A percentile compares a stretch with the other conserved stretches of the same genome.
Evolutionary conservation across 2,329 filamentous ascomycete species (phyloP).

Genomic region (Paecilomyces niveus): DNA sequence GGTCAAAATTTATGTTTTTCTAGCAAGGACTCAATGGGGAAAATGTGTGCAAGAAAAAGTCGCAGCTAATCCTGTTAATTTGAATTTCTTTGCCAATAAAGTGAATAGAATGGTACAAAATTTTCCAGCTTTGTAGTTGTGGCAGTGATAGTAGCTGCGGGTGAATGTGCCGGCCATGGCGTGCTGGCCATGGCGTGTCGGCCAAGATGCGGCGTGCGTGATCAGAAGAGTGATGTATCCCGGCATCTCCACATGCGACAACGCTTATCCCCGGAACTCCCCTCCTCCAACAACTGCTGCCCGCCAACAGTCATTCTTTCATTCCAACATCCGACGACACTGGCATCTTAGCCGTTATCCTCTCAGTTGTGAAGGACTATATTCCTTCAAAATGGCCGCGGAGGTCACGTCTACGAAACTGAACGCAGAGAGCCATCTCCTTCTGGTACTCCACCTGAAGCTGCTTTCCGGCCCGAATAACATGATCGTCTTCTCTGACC

Average conservation of each 20-base stretch:
- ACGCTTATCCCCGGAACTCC: not conserved
- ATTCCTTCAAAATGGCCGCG: conserved; percentile 26
- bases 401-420: conserved; percentile 42
- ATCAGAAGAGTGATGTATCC: not conserved
- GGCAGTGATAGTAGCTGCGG: not conserved
- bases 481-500: conserved; percentile 5
- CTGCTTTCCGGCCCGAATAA: conserved; percentile 4
- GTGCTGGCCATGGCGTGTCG: not conserved
- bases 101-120: not conserved
- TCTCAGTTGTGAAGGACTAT: not conserved
- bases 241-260: too few relatives aligned
- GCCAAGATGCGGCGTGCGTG: not conserved
- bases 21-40: conserved; percentile 7
- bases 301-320: not conserved
- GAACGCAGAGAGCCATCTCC: conserved; percentile 43
- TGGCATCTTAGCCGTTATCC: not conserved
- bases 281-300: not conserved
- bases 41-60: not conserved
- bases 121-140: too few relatives aligned
- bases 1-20: conserved; percentile 16
- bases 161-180: not conserved
- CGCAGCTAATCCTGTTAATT: not conserved
- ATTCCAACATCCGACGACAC: not conserved
- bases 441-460: conserved; percentile 31
- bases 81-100: not conserved